phyloP scores from a whole-genome alignment of 140 eudicot genomes.

The Bidens hawaiensis region DNA sequence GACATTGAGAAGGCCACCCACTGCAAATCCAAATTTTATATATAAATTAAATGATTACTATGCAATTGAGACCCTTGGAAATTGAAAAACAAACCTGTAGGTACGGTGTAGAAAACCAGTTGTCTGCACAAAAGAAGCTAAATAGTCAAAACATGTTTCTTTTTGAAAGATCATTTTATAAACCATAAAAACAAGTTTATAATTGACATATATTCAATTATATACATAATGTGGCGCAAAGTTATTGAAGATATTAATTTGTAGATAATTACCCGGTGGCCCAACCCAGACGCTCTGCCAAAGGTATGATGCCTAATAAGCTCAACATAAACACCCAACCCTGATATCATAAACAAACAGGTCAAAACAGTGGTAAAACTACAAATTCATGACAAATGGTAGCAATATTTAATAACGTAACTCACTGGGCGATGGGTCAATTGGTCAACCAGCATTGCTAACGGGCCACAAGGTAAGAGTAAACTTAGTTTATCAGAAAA shows the following conservation, averaged over 20 bases:
- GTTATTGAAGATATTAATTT: constrained; percentile 8
- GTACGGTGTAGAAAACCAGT: constrained; percentile 57
- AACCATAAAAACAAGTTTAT: background rate
- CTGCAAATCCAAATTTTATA: constrained; percentile 33
- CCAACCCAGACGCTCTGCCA: constrained; percentile 77
- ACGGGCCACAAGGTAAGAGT: constrained; percentile 61
- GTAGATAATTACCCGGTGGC: constrained; percentile 58
- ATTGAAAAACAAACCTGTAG: constrained; percentile 51
- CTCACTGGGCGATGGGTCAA: constrained; percentile 43
- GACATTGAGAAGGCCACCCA: constrained; percentile 77
- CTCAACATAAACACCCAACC: constrained; percentile 69
- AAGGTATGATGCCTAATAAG: constrained; percentile 71
- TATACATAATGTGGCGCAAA: background rate
- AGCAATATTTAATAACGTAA: constrained; percentile 2
- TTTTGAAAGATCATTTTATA: background rate
- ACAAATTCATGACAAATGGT: background rate
- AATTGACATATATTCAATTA: background rate
- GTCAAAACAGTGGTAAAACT: background rate
- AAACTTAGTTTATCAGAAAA: constrained; percentile 53
- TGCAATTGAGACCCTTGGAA: background rate
- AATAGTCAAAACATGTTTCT: background rate
- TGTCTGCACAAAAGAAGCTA: constrained; percentile 38
- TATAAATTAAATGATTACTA: background rate
- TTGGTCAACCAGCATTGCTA: constrained; percentile 55
- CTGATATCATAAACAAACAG: constrained; percentile 33